Evolutionary conservation across 768 basidiomycete species (phyloP).

Genomic region (Panus rudis): DNA sequence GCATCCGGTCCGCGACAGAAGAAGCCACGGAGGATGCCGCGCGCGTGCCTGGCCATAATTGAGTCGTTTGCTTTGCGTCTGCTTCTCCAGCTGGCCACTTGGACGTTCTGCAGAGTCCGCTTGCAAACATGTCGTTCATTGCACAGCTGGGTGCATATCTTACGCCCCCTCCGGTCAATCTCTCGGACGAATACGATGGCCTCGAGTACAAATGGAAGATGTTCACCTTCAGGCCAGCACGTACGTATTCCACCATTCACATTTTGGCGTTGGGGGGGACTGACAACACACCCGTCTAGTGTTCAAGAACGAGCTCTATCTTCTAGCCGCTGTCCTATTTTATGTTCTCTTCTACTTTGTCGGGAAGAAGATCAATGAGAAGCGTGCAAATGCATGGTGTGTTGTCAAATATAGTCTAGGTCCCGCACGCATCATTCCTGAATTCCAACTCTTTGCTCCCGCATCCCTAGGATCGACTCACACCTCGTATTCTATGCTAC

Average conservation of each 20-base stretch:
- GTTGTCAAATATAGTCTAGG: constrained; percentile 19
- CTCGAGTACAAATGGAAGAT: constrained; percentile 66
- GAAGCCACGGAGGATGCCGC: no score
- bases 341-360: constrained; percentile 53
- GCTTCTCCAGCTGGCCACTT: no score
- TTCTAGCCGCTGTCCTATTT: constrained; percentile 44
- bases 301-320: constrained; percentile 58
- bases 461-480: constrained; percentile 45
- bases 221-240: constrained; percentile 75
- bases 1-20: no score
- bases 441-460: constrained; percentile 7
- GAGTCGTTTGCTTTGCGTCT: no score
- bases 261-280: neutral
- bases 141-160: constrained; percentile 25
- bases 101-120: no score
- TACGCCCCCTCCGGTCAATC: constrained; percentile 51
- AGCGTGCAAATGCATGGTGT: constrained; percentile 61
- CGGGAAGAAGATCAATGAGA: constrained; percentile 54
- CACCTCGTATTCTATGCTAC: constrained; percentile 50
- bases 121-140: neutral
- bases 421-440: constrained; percentile 1
- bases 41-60: no score
- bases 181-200: constrained; percentile 62
- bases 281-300: constrained; percentile 28
- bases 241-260: constrained; percentile 36